Base-by-base conservation (phyloP, 2,329 filamentous ascomycete species). In the Nannizziopsis barbatae region DNA sequence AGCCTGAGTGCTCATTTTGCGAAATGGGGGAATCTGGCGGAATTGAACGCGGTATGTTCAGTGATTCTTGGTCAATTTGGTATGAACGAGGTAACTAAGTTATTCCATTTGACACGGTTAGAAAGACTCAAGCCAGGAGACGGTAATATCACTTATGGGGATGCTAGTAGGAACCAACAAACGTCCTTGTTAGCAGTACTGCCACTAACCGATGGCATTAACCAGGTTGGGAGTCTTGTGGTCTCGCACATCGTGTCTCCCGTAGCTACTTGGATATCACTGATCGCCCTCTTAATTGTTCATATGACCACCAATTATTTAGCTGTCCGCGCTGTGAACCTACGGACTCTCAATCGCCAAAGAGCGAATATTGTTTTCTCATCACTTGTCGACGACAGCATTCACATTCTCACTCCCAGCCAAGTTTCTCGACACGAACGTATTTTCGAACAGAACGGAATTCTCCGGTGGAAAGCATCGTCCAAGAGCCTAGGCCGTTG, bases 91-190 rank as follows among this genome's bases (percentile, higher is more conserved):
- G 39, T 8, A 11, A 14, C n/a, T 45, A 4, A 15, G 18, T 50
- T 7, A 18, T 22, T 45, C 40, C 56, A 22, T 55, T 14, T 15
- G 53, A 36, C 48, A 12, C 30, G 39, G 42, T 41, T 58, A 76
- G 71, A 82, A 95, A 75, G 90, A 96, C 63, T 88, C 88, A 10
- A 93, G 86, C 55, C 92, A 96, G 68, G 92, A 96, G 67, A 96
- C 90, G 0, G 80, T 95, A 15, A 86, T 98, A 49, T 90, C 86
- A 1, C 73, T 96, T 20, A 53, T 95, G 31, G 92, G 92, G 1
- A 88, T 96, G 77, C 74, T 95, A 45, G 75, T 77, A 65, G 62
- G 71, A 60, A 35, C 41, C 27, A 37, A 44, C 50, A 31, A 30
- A 37, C 17, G 20, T 20, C 42, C 22, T 50, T 33, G 2, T n/a